Evolutionary conservation across 257 asterid genomes (phyloP).

Genomic region (Petunia axillaris): DNA sequence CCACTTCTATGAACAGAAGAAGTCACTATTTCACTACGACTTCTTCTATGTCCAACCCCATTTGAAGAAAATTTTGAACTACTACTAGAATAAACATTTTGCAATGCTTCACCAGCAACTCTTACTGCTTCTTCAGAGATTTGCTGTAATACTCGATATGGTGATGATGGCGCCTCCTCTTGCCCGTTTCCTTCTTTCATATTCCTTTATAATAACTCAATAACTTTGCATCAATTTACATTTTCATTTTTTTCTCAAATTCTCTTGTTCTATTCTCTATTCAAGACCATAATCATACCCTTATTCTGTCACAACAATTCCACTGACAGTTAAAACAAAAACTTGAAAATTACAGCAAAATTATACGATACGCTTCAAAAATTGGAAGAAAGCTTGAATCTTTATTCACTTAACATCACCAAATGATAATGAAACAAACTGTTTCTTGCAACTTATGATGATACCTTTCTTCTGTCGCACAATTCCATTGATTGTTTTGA

Average conservation of each 20-base stretch:
- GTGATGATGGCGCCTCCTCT: slow-evolving; percentile 60
- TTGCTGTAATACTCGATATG: slow-evolving; percentile 57
- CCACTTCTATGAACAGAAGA: slow-evolving; percentile 49
- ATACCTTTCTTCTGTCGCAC: background rate
- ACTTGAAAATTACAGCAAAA: background rate
- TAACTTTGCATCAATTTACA: slow-evolving; percentile 25
- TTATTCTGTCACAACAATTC: background rate
- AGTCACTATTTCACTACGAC: slow-evolving; percentile 58
- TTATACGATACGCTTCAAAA: background rate
- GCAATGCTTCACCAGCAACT: slow-evolving; percentile 60
- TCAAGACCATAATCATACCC: slow-evolving; percentile 30
- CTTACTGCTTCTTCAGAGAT: slow-evolving; percentile 62
- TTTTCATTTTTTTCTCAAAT: background rate
- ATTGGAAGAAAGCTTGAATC: background rate
- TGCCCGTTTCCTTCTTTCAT: slow-evolving; percentile 41
- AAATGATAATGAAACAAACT: too few relatives aligned
- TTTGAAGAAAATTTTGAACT: slow-evolving; percentile 31
- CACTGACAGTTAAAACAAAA: background rate
- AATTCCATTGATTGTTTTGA: background rate
- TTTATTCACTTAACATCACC: background rate
- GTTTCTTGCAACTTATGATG: too few relatives aligned
- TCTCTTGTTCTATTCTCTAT: slow-evolving; percentile 13
- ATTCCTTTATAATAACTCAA: slow-evolving; percentile 43
- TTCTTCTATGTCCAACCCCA: slow-evolving; percentile 62
- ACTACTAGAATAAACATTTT: slow-evolving; percentile 38